A percentile compares a stretch with the other conserved stretches of the same genome.
phyloP scores from a whole-genome alignment of 2,329 filamentous ascomycete genomes.

The Paracamarosporium sp. region DNA sequence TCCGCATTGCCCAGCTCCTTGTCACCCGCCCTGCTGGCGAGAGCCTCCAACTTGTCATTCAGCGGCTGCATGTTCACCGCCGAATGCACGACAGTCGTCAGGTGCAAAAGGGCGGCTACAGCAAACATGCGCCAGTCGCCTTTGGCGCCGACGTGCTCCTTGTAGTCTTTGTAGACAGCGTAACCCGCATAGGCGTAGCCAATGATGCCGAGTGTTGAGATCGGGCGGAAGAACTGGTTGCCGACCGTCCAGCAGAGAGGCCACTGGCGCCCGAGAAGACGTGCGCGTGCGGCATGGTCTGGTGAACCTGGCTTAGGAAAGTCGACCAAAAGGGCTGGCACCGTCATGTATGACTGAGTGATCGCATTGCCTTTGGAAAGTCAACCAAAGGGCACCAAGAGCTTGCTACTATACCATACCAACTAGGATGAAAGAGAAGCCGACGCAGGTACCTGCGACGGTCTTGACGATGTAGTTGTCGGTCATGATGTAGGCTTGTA shows the following conservation, averaged over 20 bases:
- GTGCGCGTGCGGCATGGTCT: constrained; percentile 51
- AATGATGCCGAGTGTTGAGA: constrained; percentile 56
- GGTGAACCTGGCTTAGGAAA: constrained; percentile 52
- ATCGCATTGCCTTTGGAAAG: constrained; percentile 55
- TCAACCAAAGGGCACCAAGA: constrained; percentile 1
- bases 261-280: constrained; percentile 58
- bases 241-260: constrained; percentile 59
- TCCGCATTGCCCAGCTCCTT: constrained; percentile 42
- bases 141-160: constrained; percentile 1
- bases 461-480: constrained; percentile 43
- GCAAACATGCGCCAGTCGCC: constrained; percentile 57
- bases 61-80: constrained; percentile 60
- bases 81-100: constrained; percentile 57
- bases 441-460: constrained; percentile 55
- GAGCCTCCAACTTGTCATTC: constrained; percentile 55
- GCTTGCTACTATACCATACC: constrained; percentile 38
- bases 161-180: constrained; percentile 36
- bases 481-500: constrained; percentile 30
- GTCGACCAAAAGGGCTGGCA: constrained; percentile 56
- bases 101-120: constrained; percentile 52
- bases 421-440: constrained; percentile 58
- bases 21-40: constrained; percentile 40
- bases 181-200: constrained; percentile 56
- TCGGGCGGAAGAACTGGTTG: constrained; percentile 60
- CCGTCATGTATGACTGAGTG: constrained; percentile 60